These are phyloP conservation scores for Talaromyces marneffei DNA, from an alignment of 2,329 filamentous ascomycete species.

Conservation along the genomic window DNA sequence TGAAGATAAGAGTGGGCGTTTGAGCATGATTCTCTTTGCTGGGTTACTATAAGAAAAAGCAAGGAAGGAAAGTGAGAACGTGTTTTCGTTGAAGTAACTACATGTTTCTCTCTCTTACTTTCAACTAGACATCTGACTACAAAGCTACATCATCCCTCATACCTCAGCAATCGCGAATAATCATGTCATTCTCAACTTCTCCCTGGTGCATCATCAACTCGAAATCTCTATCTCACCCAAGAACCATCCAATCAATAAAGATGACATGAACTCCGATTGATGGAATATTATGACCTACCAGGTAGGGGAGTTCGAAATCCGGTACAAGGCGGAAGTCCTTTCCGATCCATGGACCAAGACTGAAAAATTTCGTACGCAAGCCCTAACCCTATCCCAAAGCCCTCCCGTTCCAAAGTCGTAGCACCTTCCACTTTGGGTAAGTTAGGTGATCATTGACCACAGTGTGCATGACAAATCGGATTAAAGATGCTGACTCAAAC, in stretches of 20 bases:
- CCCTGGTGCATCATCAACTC: background rate
- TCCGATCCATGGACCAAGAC: background rate
- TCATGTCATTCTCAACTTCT: background rate
- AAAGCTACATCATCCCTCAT: background rate
- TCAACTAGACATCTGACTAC: background rate
- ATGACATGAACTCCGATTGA: background rate
- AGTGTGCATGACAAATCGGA: background rate
- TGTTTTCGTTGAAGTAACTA: background rate
- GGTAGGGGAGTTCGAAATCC: background rate
- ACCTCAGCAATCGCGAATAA: background rate
- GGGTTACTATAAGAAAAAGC: background rate
- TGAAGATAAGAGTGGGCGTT: background rate
- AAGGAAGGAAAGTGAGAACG: background rate
- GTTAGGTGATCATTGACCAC: background rate
- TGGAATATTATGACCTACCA: background rate
- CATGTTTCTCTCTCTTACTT: no score
- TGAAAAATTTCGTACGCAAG: background rate
- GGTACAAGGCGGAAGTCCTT: background rate
- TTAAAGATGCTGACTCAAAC: background rate
- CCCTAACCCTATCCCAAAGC: background rate
- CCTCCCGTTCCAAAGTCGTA: background rate
- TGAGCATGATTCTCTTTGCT: background rate
- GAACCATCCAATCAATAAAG: background rate
- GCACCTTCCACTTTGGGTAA: background rate
- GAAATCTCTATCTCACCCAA: background rate